These are phyloP conservation scores for Brassica hybrid DNA, from an alignment of 441 rosid species.

Conservation along the genomic window DNA sequence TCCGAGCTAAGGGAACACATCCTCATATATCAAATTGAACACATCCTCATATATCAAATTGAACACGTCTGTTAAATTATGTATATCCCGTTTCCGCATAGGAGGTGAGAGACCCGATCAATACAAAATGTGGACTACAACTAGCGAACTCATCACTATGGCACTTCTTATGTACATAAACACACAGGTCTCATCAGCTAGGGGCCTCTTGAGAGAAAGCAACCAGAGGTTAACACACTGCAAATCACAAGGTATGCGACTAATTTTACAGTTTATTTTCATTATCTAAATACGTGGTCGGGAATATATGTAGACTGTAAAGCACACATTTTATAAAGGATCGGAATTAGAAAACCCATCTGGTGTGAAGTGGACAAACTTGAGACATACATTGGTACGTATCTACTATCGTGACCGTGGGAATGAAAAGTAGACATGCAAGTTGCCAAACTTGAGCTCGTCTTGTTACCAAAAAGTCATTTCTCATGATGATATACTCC, in stretches of 20 bases:
- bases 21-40: background rate
- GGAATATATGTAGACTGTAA: background rate
- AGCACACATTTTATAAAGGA: slow-evolving; percentile 13
- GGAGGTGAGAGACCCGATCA: background rate
- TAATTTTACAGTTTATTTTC: background rate
- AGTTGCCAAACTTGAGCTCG: slow-evolving; percentile 42
- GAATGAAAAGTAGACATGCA: slow-evolving; percentile 34
- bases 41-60: background rate
- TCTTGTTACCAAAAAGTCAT: slow-evolving; percentile 31
- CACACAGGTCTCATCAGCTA: background rate
- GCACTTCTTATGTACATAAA: background rate
- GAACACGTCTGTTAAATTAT: background rate
- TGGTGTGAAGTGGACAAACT: slow-evolving; percentile 34
- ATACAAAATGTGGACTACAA: background rate
- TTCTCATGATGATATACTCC: slow-evolving; percentile 28
- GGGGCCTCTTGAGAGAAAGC: background rate
- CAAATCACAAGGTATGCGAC: background rate
- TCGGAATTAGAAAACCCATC: slow-evolving; percentile 31
- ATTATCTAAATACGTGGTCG: background rate
- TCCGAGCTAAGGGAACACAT: slow-evolving; percentile 3
- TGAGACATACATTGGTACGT: slow-evolving; percentile 29
- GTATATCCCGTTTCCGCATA: background rate
- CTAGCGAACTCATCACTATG: background rate
- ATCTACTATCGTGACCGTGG: slow-evolving; percentile 27
- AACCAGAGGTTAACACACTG: background rate